Evolutionary conservation across 331 rosid species (phyloP), one percentile per base, ranked within the genome.

Genomic region (Erythrophleum ivorense): DNA sequence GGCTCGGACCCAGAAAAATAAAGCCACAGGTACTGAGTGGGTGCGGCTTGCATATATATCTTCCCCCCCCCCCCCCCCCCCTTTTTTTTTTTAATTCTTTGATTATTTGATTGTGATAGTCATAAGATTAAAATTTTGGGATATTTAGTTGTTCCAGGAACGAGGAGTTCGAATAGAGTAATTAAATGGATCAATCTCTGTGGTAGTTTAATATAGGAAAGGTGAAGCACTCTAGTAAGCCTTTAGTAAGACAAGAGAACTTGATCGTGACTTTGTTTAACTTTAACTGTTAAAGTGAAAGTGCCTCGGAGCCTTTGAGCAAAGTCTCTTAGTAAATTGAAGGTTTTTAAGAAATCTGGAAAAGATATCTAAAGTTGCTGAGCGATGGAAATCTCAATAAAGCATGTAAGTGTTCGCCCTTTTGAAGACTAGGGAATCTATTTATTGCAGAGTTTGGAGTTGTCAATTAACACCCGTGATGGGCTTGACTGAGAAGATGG

Each of bases 1-100:
- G 99, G 97, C 98, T 85, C 97, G 99, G 80, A 96, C 99, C 65
- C 99, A 96, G 89, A 96, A 96, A 77, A 96, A 96, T 79, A 96
- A 96, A 88, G 99, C 99, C 70, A 96, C 99, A 31, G 99, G 99
- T 88, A 58, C 33, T 36, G 16, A 31, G 34, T 59, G 11, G 5
- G 5, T 21, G 49, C 19, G 6, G n/a, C 71, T 3, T 48, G 5
- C 33, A 4, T n/a, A n/a, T 65, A 3, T 36, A 18, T 64, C 52
- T 31, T 0, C 31, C 3, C 4, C 1, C 29, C 29, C 29, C 29
- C 29, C 29, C 29, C 31, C 3, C 4, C 1, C 29, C 29, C 29
- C 29, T 1, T 1, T 1, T 24, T 24, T 24, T 18, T 41, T 7
- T 57, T 1, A 10, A 29, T 24, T 4, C 67, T 60, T 62, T 11